phyloP scores from a whole-genome alignment of 225 moss, liverwort and hornwort species.

The Pseudisothecium myosuroides region DNA sequence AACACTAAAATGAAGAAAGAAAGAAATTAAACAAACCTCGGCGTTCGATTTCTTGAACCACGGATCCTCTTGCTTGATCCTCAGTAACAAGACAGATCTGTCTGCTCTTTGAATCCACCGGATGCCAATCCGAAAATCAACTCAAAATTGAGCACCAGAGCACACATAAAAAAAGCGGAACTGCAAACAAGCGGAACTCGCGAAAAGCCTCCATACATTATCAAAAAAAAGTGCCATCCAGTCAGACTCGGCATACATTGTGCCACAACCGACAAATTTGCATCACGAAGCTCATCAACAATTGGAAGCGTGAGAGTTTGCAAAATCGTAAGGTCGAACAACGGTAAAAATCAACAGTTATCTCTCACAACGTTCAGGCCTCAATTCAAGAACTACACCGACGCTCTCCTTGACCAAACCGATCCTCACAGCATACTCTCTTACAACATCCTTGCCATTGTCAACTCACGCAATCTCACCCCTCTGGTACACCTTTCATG shows the following conservation, averaged over 20 bases:
- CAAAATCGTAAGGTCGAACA: not conserved
- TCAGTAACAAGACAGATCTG: too few relatives aligned
- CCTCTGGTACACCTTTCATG: not conserved
- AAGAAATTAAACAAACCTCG: slow-evolving; percentile 1
- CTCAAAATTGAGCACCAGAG: too few relatives aligned
- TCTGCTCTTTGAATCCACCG: too few relatives aligned
- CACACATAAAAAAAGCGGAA: too few relatives aligned
- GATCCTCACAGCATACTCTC: not conserved
- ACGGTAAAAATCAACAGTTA: not conserved
- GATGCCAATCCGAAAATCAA: too few relatives aligned
- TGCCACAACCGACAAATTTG: too few relatives aligned
- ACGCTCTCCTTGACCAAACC: not conserved
- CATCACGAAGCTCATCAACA: too few relatives aligned
- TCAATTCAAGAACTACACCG: not conserved
- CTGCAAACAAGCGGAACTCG: too few relatives aligned
- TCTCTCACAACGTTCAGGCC: not conserved
- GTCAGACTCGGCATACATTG: too few relatives aligned
- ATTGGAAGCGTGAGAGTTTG: not conserved
- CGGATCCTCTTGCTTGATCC: slow-evolving; percentile 81
- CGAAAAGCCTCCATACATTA: too few relatives aligned
- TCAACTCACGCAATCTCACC: not conserved
- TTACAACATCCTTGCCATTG: not conserved
- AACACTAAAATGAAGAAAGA: not conserved
- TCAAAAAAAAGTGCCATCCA: too few relatives aligned
- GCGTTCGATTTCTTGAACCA: slow-evolving; percentile 61